A percentile compares a stretch with the other conserved stretches of the same genome.
Evolutionary conservation across 768 basidiomycete genomes (phyloP).

Genomic region (Russula sp.): DNA sequence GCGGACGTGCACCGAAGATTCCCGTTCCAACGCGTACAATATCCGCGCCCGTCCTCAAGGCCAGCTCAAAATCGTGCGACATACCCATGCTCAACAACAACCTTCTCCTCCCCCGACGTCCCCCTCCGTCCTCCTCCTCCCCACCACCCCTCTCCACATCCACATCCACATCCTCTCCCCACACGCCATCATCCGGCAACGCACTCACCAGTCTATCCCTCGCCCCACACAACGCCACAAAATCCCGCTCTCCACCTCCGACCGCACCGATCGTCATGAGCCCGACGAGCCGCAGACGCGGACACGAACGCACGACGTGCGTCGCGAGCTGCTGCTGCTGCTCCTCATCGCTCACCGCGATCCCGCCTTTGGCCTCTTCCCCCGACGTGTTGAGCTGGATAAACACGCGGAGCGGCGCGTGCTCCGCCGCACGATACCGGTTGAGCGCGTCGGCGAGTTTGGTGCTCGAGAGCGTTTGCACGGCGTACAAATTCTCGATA

Average conservation of each 20-base stretch:
- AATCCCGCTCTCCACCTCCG: constrained; percentile 58
- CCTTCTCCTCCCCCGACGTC: constrained; percentile 32
- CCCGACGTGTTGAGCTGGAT: constrained; percentile 94
- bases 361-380: constrained; percentile 86
- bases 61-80: constrained; percentile 91
- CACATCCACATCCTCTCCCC: constrained; percentile 21
- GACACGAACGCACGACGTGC: constrained; percentile 66
- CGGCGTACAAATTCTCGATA: constrained; percentile 60
- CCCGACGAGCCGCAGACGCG: constrained; percentile 68
- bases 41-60: constrained; percentile 75
- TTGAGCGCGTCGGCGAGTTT: constrained; percentile 79
- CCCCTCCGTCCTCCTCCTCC: constrained; percentile 36
- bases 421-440: constrained; percentile 56
- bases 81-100: constrained; percentile 89
- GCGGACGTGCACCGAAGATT: constrained; percentile 28
- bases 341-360: constrained; percentile 28
- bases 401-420: constrained; percentile 64
- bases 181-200: constrained; percentile 28
- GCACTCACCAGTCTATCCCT: constrained; percentile 47
- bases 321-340: constrained; percentile 54
- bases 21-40: constrained; percentile 87
- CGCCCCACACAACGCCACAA: constrained; percentile 58
- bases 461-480: constrained; percentile 79
- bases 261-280: constrained; percentile 95
- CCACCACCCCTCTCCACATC: background rate